Base-by-base conservation (phyloP, 2,329 filamentous ascomycete genomes). In the Beauveria sp. region DNA sequence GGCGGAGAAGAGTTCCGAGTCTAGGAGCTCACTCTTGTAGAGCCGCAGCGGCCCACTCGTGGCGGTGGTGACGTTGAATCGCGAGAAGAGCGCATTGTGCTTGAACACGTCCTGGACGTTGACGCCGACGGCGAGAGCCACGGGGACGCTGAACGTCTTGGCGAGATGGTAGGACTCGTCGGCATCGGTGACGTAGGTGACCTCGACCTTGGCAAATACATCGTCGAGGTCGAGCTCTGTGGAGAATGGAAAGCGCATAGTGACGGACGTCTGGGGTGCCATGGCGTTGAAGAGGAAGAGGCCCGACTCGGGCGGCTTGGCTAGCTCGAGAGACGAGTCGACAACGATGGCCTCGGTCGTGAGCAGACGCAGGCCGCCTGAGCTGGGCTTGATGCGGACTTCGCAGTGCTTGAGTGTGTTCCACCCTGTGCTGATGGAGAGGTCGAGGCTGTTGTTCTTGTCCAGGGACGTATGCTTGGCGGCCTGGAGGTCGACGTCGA, bases 81-180 rank as follows among this genome's bases (percentile, higher is more conserved):
- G 88, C 0, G 93, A 97, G 70, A 95, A 95, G 0, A 98, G 80
- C 0, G 85, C 82, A 8, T 86, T 78, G 65, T 91, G 86, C 71
- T 96, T 96, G 79, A 98, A 98, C 31, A 96, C 85, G 68, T 99
- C 95, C 69, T 98, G 93, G 6, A 99, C 95, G 66, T 98, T 98
- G 65, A 99, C 95, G 3, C 93, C 93, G 3, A 99, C 80, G 0
- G 91, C 90, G 5, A 99, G 79, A 1, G 89, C 83, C 1, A 95
- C 88, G 3, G 87, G 83, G 22, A 96, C 80, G 3, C 80, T 83
- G 65, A 91, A 90, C 3, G 69, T 67, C 54, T 75, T 77, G 45
- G 74, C 72, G 55, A 76, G 68, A 54, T 65, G 67, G 59, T 70
- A 75, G 10, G 69, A 66, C 8, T 77, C 79, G 3, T 87, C 89